Evolutionary conservation across 2,329 filamentous ascomycete genomes (phyloP).

Genomic region (Peltaster fructicola): DNA sequence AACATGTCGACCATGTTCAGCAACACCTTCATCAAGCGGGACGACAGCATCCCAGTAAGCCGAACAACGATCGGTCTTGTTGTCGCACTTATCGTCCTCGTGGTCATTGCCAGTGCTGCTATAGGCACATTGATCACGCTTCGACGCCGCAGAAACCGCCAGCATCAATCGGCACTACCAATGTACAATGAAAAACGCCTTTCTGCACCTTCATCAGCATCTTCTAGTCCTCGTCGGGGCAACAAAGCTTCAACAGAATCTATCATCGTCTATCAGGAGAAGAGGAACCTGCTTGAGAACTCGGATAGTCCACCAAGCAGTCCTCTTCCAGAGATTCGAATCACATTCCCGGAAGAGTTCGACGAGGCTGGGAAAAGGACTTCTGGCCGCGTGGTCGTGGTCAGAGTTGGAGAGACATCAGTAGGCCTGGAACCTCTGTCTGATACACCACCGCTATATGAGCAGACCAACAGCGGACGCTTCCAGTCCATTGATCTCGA

Average conservation of each 20-base stretch:
- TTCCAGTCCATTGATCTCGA: constrained; percentile 94
- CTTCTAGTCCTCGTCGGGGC: constrained; percentile 39
- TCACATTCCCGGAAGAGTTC: constrained; percentile 93
- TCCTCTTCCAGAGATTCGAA: constrained; percentile 85
- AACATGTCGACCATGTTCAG: constrained; percentile 15
- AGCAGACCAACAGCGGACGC: constrained; percentile 54
- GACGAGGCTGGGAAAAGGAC: constrained; percentile 64
- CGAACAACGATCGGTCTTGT: constrained; percentile 55
- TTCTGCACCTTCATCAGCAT: constrained; percentile 24
- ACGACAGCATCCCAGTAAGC: constrained; percentile 32
- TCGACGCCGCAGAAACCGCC: constrained; percentile 37
- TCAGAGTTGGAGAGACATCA: constrained; percentile 73
- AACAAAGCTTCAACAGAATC: constrained; percentile 40
- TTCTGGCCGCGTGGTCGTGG: constrained; percentile 77
- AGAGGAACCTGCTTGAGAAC: constrained; percentile 61
- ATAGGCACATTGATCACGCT: constrained; percentile 53
- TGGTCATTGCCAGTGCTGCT: constrained; percentile 54
- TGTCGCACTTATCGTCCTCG: constrained; percentile 59
- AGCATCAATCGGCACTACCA: constrained; percentile 41
- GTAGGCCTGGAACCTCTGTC: constrained; percentile 75
- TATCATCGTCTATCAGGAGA: constrained; percentile 62
- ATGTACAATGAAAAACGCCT: constrained; percentile 47
- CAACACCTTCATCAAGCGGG: constrained; percentile 29
- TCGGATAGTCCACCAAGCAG: constrained; percentile 57
- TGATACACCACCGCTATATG: constrained; percentile 73